phyloP scores from a whole-genome alignment of 495 filamentous ascomycete species.

The Neurospora sp. region DNA sequence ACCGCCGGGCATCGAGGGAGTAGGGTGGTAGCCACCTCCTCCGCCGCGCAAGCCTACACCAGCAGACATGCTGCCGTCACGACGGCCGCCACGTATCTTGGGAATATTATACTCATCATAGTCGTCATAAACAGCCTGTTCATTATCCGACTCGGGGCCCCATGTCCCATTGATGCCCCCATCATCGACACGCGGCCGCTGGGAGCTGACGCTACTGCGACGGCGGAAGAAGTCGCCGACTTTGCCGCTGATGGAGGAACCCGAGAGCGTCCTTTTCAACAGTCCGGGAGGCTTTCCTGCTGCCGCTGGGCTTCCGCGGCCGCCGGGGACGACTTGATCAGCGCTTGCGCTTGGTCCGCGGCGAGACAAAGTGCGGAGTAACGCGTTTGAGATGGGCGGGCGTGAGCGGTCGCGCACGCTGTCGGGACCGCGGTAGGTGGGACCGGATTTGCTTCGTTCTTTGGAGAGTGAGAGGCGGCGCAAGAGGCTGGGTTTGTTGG shows the following conservation, averaged over 20 bases:
- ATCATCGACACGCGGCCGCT: constrained; percentile 20
- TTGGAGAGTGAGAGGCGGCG: constrained; percentile 29
- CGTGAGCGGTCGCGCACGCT: constrained; percentile 18
- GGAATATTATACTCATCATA: neutral
- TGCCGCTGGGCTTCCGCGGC: constrained; percentile 22
- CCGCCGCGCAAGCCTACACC: constrained; percentile 28
- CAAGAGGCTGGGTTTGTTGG: constrained; percentile 18
- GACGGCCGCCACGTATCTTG: constrained; percentile 1
- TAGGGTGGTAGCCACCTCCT: constrained; percentile 9
- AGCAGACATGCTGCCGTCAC: neutral
- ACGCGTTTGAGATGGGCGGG: constrained; percentile 20
- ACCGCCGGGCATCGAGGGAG: neutral
- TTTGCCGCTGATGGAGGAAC: constrained; percentile 14
- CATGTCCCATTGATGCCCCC: constrained; percentile 43
- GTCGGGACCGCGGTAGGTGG: constrained; percentile 18
- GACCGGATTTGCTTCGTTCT: constrained; percentile 7
- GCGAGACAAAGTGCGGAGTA: constrained; percentile 31
- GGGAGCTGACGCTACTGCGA: constrained; percentile 39
- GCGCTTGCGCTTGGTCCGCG: constrained; percentile 21
- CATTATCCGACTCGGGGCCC: constrained; percentile 30
- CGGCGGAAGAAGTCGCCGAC: constrained; percentile 40
- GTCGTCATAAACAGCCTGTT: constrained; percentile 17
- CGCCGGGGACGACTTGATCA: constrained; percentile 29
- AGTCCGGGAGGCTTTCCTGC: constrained; percentile 49
- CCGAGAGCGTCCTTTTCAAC: constrained; percentile 39